These are phyloP conservation scores for Phaeosphaeriaceae sp. DNA, from an alignment of 2,329 filamentous ascomycete genomes.

Conservation along the genomic window DNA sequence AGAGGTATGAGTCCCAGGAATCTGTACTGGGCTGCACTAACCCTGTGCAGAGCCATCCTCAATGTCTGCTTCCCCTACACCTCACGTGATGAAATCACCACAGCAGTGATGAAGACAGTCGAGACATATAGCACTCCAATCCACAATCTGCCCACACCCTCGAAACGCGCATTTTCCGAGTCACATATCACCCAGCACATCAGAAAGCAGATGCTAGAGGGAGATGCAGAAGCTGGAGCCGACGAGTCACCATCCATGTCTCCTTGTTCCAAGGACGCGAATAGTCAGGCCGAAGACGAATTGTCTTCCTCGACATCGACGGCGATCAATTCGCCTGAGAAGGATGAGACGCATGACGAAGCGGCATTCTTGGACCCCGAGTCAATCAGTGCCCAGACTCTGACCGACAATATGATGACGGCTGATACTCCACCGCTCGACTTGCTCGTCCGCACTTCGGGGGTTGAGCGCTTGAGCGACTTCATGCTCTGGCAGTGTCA, in stretches of 20 bases:
- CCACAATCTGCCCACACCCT: constrained; percentile 57
- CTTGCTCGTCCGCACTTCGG: constrained; percentile 88
- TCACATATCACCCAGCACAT: constrained; percentile 87
- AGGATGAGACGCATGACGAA: constrained; percentile 29
- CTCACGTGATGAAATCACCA: constrained; percentile 91
- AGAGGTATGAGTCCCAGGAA: constrained; percentile 62
- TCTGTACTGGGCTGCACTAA: constrained; percentile 7
- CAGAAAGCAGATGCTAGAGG: constrained; percentile 57
- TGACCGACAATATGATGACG: constrained; percentile 89
- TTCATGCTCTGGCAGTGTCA: constrained; percentile 99
- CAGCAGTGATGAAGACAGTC: constrained; percentile 85
- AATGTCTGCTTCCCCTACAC: constrained; percentile 99
- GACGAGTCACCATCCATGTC: constrained; percentile 40
- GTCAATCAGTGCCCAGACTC: constrained; percentile 79
- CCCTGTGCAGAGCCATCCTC: constrained; percentile 63
- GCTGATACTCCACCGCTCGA: constrained; percentile 85
- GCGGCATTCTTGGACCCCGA: constrained; percentile 73
- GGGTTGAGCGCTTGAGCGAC: constrained; percentile 89
- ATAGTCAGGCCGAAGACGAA: constrained; percentile 32
- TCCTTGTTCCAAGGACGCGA: constrained; percentile 46
- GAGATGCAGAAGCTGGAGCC: constrained; percentile 42
- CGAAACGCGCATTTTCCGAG: constrained; percentile 79
- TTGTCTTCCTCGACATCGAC: constrained; percentile 48
- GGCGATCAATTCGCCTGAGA: constrained; percentile 44
- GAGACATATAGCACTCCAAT: constrained; percentile 81